These are phyloP conservation scores for Cryptosporidium baileyi DNA, from an alignment of 169 alveolate genomes.

Conservation along the genomic window DNA sequence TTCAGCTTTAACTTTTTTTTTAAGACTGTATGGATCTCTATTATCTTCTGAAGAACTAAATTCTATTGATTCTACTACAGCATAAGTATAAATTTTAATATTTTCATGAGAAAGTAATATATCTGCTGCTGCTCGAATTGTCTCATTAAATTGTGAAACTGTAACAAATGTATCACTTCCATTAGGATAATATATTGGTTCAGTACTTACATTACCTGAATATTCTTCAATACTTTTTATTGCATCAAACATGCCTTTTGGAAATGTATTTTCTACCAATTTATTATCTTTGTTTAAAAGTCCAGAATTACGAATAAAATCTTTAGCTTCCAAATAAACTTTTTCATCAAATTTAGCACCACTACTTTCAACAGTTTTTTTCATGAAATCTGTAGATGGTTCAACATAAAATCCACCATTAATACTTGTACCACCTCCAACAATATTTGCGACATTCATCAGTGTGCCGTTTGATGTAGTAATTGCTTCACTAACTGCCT, in stretches of 20 bases:
- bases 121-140: conserved; percentile 51
- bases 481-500: conserved; percentile 63
- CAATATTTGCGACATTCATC: conserved; percentile 58
- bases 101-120: conserved; percentile 61
- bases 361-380: conserved; percentile 51
- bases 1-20: conserved; percentile 22
- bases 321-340: conserved; percentile 21
- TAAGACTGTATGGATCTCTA: conserved; percentile 26
- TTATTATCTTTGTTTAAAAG: conserved; percentile 8
- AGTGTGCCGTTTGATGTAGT: conserved; percentile 63
- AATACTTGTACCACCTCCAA: conserved; percentile 70
- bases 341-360: conserved; percentile 46
- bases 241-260: conserved; percentile 28
- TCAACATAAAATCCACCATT: conserved; percentile 66
- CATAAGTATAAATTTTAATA: conserved; percentile 35
- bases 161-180: conserved; percentile 40
- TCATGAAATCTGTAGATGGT: conserved; percentile 57
- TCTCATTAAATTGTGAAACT: conserved; percentile 49
- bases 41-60: conserved; percentile 35
- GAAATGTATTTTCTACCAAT: neutral
- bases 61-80: conserved; percentile 52
- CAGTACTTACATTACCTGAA: conserved; percentile 8
- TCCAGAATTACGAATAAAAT: conserved; percentile 39
- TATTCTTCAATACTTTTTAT: conserved; percentile 23
- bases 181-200: conserved; percentile 17